Evolutionary conservation across 352 stramenopile species (phyloP), one percentile per base, ranked within the genome.

Genomic region (Phytophthora colocasiae): DNA sequence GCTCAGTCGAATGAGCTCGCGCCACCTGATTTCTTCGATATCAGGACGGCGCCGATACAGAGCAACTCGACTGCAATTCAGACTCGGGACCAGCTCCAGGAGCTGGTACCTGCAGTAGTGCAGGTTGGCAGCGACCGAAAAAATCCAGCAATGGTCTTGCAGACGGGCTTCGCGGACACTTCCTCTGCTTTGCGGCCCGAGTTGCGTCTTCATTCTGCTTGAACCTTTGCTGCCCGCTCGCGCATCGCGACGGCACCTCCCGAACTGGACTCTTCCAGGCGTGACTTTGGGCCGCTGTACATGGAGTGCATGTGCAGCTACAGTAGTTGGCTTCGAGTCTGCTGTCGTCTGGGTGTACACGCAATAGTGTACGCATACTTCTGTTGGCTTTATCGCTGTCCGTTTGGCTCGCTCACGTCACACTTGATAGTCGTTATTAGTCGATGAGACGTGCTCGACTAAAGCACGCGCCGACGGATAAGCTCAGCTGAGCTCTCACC

Each of bases 1-100:
- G 53, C 36, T 66, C 52, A 65, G 53, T 65, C 45, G 47, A 69
- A 66, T 64, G 44, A 47, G 62, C 47, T 51, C 49, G 57, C 62
- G 51, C 49, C 56, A 69, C 61, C 70, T 75, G 66, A 76, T 76
- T 75, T 73, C 70, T 73, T 70, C 62, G 60, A 69, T 67, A 75
- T 72, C 68, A 75, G 66, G 68, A 34, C 26, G 63, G 41, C 26
- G 27, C 31, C 24, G 49, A 17, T 22, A 32, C 15, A 9, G 22
- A 26, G 53, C 27, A 2, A 9, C 31, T 36, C 2, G 31, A 36
- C 31, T 36, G 31, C 31, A 36, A 36, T 36, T 36, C 34, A 43
- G 19, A 46, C 48, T 43, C 11, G 32, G 29, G 54, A 36, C 52
- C 54, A 62, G 54, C 50, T 48, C 9, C 5, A n/a, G n/a, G n/a